A percentile compares a stretch with the other conserved stretches of the same genome.
phyloP scores from a whole-genome alignment of 2,329 filamentous ascomycete genomes.

The Penicillium sp. region DNA sequence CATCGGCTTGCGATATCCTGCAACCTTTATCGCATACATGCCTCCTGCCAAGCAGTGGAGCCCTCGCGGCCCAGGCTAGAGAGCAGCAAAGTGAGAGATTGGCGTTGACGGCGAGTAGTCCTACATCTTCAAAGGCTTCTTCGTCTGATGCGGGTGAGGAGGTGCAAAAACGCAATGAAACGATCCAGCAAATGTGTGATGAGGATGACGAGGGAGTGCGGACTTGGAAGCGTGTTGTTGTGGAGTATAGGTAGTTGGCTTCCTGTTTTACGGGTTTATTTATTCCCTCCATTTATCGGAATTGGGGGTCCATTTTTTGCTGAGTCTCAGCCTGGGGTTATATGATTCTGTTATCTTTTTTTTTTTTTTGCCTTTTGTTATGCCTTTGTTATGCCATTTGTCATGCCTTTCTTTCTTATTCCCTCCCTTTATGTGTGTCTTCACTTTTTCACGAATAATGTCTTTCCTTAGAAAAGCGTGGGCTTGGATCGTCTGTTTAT shows the following conservation, averaged over 20 bases:
- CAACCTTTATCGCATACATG: slow-evolving; percentile 20
- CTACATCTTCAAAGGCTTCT: not conserved
- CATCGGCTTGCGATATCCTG: slow-evolving; percentile 23
- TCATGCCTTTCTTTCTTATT: not conserved
- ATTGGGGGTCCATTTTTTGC: no score
- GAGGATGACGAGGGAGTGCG: slow-evolving; percentile 32
- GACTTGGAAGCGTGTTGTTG: slow-evolving; percentile 37
- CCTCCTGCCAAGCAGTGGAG: slow-evolving; percentile 22
- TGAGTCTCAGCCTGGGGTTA: not conserved
- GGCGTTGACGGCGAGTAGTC: no score
- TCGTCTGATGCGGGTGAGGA: not conserved
- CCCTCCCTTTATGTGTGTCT: not conserved
- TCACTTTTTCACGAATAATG: slow-evolving; percentile 10
- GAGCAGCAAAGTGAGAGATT: slow-evolving; percentile 5
- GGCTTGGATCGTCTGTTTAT: slow-evolving; percentile 1
- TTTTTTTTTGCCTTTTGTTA: slow-evolving; percentile 10
- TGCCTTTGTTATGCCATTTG: not conserved
- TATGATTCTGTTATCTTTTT: not conserved
- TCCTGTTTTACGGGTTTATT: not conserved
- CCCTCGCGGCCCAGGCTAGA: slow-evolving; percentile 20
- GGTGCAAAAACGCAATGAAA: slow-evolving; percentile 33
- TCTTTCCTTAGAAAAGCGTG: slow-evolving; percentile 9
- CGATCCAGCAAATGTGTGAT: slow-evolving; percentile 34
- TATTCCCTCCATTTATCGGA: not conserved
- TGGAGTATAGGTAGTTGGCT: slow-evolving; percentile 37